phyloP scores from a whole-genome alignment of 2,329 filamentous ascomycete genomes.

The Elsinoe perseae region DNA sequence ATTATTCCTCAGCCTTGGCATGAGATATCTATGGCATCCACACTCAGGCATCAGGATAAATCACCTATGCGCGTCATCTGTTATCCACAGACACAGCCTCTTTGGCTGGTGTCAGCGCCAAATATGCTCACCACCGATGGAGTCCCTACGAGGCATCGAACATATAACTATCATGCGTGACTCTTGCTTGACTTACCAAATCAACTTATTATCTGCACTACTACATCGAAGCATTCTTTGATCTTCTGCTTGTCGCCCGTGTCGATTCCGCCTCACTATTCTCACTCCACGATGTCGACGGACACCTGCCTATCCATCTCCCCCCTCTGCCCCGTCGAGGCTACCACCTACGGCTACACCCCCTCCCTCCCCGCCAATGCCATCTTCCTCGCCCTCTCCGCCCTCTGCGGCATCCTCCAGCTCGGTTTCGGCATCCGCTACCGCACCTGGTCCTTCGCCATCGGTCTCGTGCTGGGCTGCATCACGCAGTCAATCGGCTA shows the following conservation, averaged over 20 bases:
- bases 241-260: no score
- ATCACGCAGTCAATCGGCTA: constrained; percentile 39
- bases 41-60: neutral
- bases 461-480: constrained; percentile 35
- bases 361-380: constrained; percentile 33
- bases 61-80: neutral
- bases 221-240: neutral
- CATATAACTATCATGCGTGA: neutral
- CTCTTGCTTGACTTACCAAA: neutral
- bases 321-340: constrained; percentile 25
- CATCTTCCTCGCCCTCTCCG: constrained; percentile 34
- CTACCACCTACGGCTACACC: constrained; percentile 34
- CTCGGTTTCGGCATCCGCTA: constrained; percentile 29
- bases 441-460: constrained; percentile 38
- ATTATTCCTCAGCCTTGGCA: neutral
- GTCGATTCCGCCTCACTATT: no score
- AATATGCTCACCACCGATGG: neutral
- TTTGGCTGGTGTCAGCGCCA: neutral
- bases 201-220: neutral
- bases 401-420: constrained; percentile 28
- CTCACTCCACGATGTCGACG: neutral
- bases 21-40: neutral
- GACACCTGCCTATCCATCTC: neutral
- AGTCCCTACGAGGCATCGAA: neutral
- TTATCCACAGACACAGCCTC: neutral